Percentiles rank a stretch among this genome's conserved stretches.
Evolutionary conservation across 371 early-diverging fungal genomes (phyloP).

Genomic region (Catenaria anguillulae): DNA sequence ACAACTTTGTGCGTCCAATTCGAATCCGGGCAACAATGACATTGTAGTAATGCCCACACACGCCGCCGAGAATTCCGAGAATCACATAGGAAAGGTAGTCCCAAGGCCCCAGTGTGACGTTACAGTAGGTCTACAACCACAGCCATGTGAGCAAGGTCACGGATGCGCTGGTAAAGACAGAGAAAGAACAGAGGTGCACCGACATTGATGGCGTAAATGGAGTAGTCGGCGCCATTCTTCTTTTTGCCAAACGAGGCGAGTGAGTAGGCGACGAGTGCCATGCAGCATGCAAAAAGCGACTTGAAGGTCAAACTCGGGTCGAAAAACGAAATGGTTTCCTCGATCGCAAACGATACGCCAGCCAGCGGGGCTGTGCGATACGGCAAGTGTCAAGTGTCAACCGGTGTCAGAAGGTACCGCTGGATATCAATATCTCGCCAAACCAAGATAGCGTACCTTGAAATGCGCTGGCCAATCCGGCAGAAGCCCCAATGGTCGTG

Average conservation of each 20-base stretch:
- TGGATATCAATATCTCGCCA: too few relatives aligned
- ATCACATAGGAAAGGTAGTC: neutral
- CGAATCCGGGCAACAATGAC: neutral
- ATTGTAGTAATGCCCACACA: neutral
- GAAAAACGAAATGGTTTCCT: neutral
- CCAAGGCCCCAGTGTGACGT: too few relatives aligned
- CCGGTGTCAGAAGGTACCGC: too few relatives aligned
- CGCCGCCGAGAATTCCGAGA: neutral
- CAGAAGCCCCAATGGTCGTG: neutral
- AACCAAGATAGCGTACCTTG: neutral
- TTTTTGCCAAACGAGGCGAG: neutral
- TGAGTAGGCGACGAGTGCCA: neutral
- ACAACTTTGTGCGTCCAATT: neutral
- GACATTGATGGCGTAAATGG: neutral
- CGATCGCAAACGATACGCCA: neutral
- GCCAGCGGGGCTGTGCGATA: neutral
- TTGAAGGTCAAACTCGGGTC: neutral
- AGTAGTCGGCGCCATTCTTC: neutral
- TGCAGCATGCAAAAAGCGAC: neutral
- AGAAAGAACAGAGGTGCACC: neutral
- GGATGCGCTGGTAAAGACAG: neutral
- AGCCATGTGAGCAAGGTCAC: too few relatives aligned
- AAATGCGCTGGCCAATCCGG: constrained; percentile 1
- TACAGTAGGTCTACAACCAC: too few relatives aligned
- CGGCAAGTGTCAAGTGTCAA: too few relatives aligned